phyloP scores from a whole-genome alignment of 768 basidiomycete species.

The Gloeostereum incarnatum region DNA sequence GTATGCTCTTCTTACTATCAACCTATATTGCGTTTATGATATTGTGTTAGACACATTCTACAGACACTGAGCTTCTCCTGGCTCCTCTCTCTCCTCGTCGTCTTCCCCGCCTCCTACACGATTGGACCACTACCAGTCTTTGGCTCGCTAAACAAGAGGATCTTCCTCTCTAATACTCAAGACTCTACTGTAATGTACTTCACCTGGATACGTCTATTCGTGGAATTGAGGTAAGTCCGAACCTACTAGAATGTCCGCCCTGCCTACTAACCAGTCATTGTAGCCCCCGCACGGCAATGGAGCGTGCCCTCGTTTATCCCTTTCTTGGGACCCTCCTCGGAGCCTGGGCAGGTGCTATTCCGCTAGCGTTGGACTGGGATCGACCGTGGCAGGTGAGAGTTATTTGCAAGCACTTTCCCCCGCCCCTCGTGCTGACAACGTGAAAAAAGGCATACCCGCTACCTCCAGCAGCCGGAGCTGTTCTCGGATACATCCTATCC shows the following conservation, averaged over 20 bases:
- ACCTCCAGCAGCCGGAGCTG: slow-evolving; percentile 63
- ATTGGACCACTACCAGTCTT: too few species aligned
- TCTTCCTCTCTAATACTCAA: slow-evolving; percentile 33
- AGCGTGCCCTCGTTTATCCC: slow-evolving; percentile 76
- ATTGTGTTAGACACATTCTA: slow-evolving; percentile 28
- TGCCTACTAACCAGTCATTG: slow-evolving; percentile 1
- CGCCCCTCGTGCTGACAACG: slow-evolving; percentile 1
- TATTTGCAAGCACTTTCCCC: not conserved
- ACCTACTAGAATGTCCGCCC: not conserved
- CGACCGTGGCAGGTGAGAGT: slow-evolving; percentile 87
- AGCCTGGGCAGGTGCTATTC: slow-evolving; percentile 73
- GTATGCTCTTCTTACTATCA: slow-evolving; percentile 22
- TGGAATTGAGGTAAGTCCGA: slow-evolving; percentile 64
- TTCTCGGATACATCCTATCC: slow-evolving; percentile 57
- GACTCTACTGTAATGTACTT: slow-evolving; percentile 44
- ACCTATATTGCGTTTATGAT: slow-evolving; percentile 4
- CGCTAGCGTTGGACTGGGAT: slow-evolving; percentile 94
- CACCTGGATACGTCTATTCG: slow-evolving; percentile 75
- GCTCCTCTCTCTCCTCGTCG: slow-evolving; percentile 54
- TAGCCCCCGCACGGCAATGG: slow-evolving; percentile 47
- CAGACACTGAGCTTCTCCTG: slow-evolving; percentile 66
- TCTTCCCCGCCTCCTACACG: slow-evolving; percentile 62
- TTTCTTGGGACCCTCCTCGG: slow-evolving; percentile 64
- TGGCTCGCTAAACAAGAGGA: too few species aligned
- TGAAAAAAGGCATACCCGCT: slow-evolving; percentile 71